These are phyloP conservation scores for Sophora flavescens DNA, from an alignment of 306 rosid genomes.

Conservation along the genomic window DNA sequence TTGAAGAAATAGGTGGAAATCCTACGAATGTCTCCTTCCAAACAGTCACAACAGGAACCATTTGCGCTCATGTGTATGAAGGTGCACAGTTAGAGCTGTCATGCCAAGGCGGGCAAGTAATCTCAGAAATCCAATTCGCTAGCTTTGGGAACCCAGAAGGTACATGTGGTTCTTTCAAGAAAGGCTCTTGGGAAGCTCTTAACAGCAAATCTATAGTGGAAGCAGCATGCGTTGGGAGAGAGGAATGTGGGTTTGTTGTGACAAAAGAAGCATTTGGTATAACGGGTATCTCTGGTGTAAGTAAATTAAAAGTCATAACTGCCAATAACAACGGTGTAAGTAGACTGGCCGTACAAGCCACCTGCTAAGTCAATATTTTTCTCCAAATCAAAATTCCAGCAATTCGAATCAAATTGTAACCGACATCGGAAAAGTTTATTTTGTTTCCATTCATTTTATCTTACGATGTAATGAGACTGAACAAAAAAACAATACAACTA, in stretches of 20 bases:
- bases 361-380: neutral
- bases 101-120: neutral
- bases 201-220: constrained; percentile 9
- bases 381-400: no score
- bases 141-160: constrained; percentile 1
- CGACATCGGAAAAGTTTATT: no score
- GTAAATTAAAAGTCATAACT: neutral
- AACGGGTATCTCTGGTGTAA: neutral
- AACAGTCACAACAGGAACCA: constrained; percentile 10
- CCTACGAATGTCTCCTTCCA: constrained; percentile 25
- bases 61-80: constrained; percentile 16
- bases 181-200: constrained; percentile 28
- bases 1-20: constrained; percentile 43
- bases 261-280: constrained; percentile 3
- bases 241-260: neutral
- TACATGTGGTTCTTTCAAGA: constrained; percentile 1
- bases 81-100: neutral
- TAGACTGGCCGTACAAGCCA: constrained; percentile 34
- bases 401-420: no score
- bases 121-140: constrained; percentile 1
- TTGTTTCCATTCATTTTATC: no score
- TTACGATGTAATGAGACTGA: no score
- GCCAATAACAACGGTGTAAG: neutral
- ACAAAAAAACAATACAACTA: no score
- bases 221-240: constrained; percentile 29